Conservation (phyloP, 176 grass and related monocot species). For the Stipa capillata region DNA sequence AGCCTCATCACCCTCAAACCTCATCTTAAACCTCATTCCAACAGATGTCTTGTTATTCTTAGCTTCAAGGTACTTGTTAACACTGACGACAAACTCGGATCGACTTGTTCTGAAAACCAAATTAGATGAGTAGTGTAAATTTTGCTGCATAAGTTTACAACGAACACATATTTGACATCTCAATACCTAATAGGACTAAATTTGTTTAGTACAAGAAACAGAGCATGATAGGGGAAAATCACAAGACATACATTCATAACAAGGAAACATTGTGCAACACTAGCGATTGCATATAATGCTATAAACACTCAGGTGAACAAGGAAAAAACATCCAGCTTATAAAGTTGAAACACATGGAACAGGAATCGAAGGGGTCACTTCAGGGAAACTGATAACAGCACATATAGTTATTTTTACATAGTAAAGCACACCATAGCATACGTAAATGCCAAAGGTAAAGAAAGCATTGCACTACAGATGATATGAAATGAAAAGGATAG, state of each 20-base stretch:
- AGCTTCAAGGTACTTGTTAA: conserved; percentile 76
- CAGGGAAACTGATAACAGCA: not conserved
- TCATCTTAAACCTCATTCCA: conserved; percentile 88
- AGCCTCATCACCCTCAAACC: conserved; percentile 75
- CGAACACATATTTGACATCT: not conserved
- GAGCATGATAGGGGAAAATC: not conserved
- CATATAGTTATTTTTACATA: not conserved
- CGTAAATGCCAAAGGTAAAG: not conserved
- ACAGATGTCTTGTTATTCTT: conserved; percentile 65
- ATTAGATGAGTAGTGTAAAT: conserved; percentile 1
- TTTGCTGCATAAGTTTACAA: not conserved
- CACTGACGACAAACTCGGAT: conserved; percentile 67
- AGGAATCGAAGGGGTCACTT: not conserved
- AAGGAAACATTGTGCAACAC: not conserved
- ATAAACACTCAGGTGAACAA: not conserved
- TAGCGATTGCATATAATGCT: not conserved
- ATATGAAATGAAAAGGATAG: not conserved
- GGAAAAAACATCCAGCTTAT: not conserved
- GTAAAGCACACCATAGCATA: not conserved
- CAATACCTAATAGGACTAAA: not conserved
- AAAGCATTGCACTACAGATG: not conserved
- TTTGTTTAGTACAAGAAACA: not conserved
- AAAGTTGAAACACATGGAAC: conserved; percentile 4
- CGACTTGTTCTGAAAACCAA: conserved; percentile 56
- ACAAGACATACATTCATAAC: not conserved